phyloP scores from a whole-genome alignment of 2,329 filamentous ascomycete genomes.

The Metarhizium guizhouense region DNA sequence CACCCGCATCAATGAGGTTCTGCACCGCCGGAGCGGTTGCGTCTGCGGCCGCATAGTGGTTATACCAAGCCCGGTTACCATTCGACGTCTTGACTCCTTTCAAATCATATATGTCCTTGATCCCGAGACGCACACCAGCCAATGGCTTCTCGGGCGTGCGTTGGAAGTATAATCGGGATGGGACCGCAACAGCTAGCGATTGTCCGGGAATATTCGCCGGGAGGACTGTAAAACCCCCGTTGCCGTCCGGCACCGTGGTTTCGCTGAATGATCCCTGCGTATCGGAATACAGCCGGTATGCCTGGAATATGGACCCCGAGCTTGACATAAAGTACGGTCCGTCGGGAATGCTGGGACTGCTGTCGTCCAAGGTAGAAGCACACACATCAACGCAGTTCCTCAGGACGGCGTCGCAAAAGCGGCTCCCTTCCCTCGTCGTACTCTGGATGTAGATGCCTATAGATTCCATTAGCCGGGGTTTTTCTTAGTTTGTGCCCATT shows the following conservation, averaged over 20 bases:
- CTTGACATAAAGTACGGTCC: conserved; percentile 12
- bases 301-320: conserved; percentile 8
- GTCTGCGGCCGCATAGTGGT: conserved; percentile 38
- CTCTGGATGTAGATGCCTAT: not conserved
- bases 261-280: conserved; percentile 12
- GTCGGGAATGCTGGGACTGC: not conserved
- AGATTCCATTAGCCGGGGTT: not conserved
- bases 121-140: conserved; percentile 44
- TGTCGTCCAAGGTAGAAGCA: not conserved
- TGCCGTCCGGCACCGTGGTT: not conserved
- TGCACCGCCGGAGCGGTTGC: conserved; percentile 43
- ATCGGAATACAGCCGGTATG: conserved; percentile 16
- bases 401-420: not conserved
- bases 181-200: conserved; percentile 30
- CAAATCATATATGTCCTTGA: conserved; percentile 53
- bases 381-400: not conserved
- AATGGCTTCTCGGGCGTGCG: conserved; percentile 39
- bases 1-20: conserved; percentile 48
- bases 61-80: conserved; percentile 48
- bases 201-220: conserved; percentile 8
- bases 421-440: not conserved
- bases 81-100: conserved; percentile 41
- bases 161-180: conserved; percentile 47
- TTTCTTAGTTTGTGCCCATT: not conserved
- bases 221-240: conserved; percentile 4